Evolutionary conservation across 2,329 filamentous ascomycete genomes (phyloP), one percentile per base, ranked within the genome.

Genomic region (Annulohypoxylon truncatum): DNA sequence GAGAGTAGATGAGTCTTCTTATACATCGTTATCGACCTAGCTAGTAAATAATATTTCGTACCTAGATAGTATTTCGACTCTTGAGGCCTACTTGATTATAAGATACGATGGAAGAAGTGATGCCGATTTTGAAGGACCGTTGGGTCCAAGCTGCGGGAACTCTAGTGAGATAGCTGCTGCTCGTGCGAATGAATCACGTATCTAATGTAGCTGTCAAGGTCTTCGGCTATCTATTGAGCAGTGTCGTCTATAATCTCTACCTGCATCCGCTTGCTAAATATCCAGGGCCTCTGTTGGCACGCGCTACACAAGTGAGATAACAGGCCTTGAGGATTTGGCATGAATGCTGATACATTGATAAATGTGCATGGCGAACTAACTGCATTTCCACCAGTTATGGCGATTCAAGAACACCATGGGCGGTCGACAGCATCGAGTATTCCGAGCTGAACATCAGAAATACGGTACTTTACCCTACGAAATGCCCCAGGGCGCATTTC

Each of bases 231-330:
- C 24, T 6, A 2, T 4, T 68, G 2, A 42, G 50, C 22, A 42
- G 26, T 28, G 38, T 68, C 12, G 29, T 67, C 29, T 71, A 71
- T 18, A 71, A 71, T 35, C 55, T 71, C 3, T 70, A 68, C 13
- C 67, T 71, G 2, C 69, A 71, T 38, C 69, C 69, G 1, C 61
- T 71, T 4, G 50, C 65, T n/a, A 57, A 62, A 13, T 66, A 65
- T 15, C 69, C 69, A 0, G 69, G 69, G 3, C 69, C 69, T 0
- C 48, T 60, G 4, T 55, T 54, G 26, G 68, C 54, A 4, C 26
- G 64, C 3, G n/a, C n/a, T 8, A 50, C 60, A 13, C 46, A 65
- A 18, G 69, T 70, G 54, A 58, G 60, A 33, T 50, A 35, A 38
- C 26, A 2, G 2, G 2, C 15, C 20, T 55, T 15, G 2, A 50